Base-by-base conservation (phyloP, 2,329 filamentous ascomycete species). In the Didymella glomerata region DNA sequence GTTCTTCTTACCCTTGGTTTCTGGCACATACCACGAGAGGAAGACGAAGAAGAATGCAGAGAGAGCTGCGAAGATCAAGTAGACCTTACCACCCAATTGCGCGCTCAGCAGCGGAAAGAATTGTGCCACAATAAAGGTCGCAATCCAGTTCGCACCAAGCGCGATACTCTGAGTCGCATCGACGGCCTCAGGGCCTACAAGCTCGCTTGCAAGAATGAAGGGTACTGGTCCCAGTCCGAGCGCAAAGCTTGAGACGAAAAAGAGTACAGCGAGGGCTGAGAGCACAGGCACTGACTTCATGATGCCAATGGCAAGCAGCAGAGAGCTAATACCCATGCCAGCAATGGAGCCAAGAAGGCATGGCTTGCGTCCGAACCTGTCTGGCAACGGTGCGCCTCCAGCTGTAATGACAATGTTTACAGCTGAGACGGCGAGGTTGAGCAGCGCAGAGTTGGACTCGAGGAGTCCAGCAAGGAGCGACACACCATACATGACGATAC, bases 401-500 rank as follows among this genome's bases (percentile, higher is more conserved):
- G 91, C 81, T 0, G 95, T 98, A 49, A 91, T 91, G 68, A 92
- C 70, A 34, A 99, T 86, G 78, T 98, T 98, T 73, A 97, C 86
- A 13, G 88, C 84, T 0, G 93, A 97, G 59, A 98, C 93, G 54
- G 91, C 80, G 60, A 98, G 94, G 54, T 94, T 96, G 51, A 99
- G 84, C 1, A 96, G 80, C 0, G 90, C 90, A 0, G 93, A 94
- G 62, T 88, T 92, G 46, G 92, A 86, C 3, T 92, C 90, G 0
- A 99, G 85, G 1, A 98, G 85, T 63, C 88, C 88, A 30, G 90
- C 87, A 14, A 99, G 85, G 1, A 99, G 87, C 0, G 91, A 93
- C 6, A 98, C 95, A 2, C 93, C 96, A 78, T 99, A 99, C 93
- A 99, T 97, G 78, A 98, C 90, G 72, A 98, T 94, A 58, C 90